These are phyloP conservation scores for Carex scoparia DNA, from an alignment of 176 grass and related monocot species.

Conservation along the genomic window DNA sequence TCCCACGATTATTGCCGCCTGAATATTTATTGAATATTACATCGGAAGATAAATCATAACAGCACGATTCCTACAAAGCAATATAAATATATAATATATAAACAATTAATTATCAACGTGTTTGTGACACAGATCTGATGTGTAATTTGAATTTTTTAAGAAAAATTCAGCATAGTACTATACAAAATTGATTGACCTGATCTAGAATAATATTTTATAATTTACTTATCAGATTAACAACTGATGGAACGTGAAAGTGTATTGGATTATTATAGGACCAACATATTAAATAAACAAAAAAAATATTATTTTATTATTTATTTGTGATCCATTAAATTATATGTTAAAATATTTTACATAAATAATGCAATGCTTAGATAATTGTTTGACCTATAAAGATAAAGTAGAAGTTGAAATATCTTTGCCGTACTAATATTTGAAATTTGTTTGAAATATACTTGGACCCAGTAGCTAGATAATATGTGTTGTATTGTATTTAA, in stretches of 20 bases:
- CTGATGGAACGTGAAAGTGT: background rate
- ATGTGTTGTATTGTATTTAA: no score
- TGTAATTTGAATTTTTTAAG: background rate
- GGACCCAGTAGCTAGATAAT: background rate
- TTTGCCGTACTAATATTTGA: background rate
- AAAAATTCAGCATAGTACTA: background rate
- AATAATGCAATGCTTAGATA: background rate
- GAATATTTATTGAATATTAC: background rate
- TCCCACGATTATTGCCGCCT: background rate
- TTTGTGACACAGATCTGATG: background rate
- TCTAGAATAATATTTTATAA: background rate
- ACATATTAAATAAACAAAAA: background rate
- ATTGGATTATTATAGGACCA: background rate
- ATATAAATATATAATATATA: background rate
- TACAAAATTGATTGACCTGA: background rate
- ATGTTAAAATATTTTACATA: background rate
- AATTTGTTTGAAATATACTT: background rate
- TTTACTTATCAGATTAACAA: slow-evolving; percentile 7
- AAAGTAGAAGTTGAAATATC: background rate
- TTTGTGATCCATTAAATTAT: background rate
- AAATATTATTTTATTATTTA: background rate
- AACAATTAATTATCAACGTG: background rate
- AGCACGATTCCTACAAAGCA: background rate
- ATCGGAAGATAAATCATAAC: background rate
- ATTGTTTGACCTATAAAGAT: slow-evolving; percentile 4